Evolutionary conservation across 169 alveolate genomes (phyloP).

Genomic region (Cyclospora cayetanensis): DNA sequence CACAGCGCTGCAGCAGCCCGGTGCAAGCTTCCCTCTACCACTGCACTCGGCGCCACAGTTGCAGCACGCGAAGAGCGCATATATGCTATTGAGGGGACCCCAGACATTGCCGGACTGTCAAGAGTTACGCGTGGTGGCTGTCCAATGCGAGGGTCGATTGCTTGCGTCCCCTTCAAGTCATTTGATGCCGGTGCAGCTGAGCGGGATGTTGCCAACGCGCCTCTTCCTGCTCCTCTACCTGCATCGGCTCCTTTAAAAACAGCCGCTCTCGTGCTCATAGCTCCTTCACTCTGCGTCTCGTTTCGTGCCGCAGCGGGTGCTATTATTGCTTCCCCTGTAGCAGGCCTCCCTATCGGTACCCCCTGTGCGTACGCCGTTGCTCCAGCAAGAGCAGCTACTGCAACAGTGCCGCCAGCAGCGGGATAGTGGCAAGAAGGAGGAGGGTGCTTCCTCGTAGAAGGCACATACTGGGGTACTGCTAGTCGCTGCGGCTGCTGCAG

Average conservation of each 20-base stretch:
- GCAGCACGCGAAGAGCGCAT: background rate
- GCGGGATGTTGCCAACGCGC: no score
- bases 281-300: slow-evolving; percentile 10
- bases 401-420: slow-evolving; percentile 6
- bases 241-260: no score
- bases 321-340: background rate
- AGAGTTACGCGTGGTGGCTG: no score
- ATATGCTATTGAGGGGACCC: background rate
- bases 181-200: no score
- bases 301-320: background rate
- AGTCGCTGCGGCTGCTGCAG: slow-evolving; percentile 14
- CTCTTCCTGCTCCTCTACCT: no score
- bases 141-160: no score
- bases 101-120: background rate
- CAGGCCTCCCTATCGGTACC: background rate
- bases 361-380: background rate
- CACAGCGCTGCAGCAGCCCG: background rate
- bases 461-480: background rate
- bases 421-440: no score
- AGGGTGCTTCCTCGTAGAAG: background rate
- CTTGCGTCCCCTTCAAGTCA: no score
- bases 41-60: background rate
- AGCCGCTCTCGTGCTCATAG: no score
- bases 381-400: background rate
- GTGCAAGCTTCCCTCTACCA: background rate